Base-by-base conservation (phyloP, 1,284 basidiomycete species). In the Ceratobasidium sp. region DNA sequence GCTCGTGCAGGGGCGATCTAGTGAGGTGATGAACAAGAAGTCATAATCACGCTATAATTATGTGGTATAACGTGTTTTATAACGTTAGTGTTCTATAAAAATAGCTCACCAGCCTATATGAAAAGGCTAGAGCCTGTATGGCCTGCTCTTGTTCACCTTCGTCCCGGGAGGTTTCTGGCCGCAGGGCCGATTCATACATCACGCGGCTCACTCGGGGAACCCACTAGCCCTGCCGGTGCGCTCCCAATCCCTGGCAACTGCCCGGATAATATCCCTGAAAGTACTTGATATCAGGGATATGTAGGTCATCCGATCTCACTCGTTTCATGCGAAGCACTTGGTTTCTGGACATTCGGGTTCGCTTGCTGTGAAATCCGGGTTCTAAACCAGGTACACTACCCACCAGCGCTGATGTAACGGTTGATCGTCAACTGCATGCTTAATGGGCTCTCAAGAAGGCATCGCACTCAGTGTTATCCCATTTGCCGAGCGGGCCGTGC, bases 401-500 rank as follows among this genome's bases (percentile, higher is more conserved):
- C 38, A 40, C 38, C 8, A 40, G 38, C 38, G 17, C 45, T 47
- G 45, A 12, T 8, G 22, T 47, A 22, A 22, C 10, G 20, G 10
- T 20, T 6, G 20, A 20, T 20, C 20, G 17, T 40, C 45, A 47
- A 20, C n/a, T 47, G 22, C 22, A 15, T 22, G 20, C 45, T 32
- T 10, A 35, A 20, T 35, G 32, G n/a, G 34, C 20, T 32, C 17
- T 15, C 31, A 35, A 55, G 34, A 22, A n/a, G 17, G 17, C 32
- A 31, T 34, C 31, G 6, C n/a, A 13, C 32, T n/a, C 22, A 53
- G 13, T 8, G 20, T 53, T 4, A 6, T 31, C 12, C 35, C 5
- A 7, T 25, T 35, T n/a, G 32, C 53, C 53, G 53, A 55, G 27
- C 53, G 53, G 53, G 29, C 53, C 53, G 32, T 53, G 17, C n/a